Conservation (phyloP, 768 basidiomycete genomes). For the Tephrocybe sp. region DNA sequence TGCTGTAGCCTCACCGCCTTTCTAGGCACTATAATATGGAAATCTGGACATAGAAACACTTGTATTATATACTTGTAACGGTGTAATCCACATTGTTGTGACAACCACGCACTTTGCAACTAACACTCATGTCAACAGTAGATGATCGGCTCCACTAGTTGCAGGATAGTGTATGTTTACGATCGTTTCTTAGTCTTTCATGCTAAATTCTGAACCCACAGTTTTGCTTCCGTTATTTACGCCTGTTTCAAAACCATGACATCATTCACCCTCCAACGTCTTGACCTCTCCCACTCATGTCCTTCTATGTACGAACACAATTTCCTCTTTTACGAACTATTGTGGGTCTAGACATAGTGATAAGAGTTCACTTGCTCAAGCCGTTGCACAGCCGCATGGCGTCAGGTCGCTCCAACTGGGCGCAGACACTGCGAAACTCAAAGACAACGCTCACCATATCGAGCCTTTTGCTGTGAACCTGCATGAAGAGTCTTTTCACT, state of each 20-base stretch:
- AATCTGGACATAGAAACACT: too few relatives aligned
- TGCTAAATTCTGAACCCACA: too few relatives aligned
- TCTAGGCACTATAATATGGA: too few relatives aligned
- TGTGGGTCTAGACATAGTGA: not conserved
- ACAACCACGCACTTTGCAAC: too few relatives aligned
- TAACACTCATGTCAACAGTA: too few relatives aligned
- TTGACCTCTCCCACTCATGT: not conserved
- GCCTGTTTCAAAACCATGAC: not conserved
- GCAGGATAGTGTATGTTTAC: not conserved
- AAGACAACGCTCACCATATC: constrained; percentile 38
- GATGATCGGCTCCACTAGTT: too few relatives aligned
- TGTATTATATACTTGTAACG: too few relatives aligned
- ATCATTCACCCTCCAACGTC: not conserved
- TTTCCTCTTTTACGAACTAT: not conserved
- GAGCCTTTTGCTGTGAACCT: constrained; percentile 80
- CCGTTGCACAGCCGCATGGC: constrained; percentile 22
- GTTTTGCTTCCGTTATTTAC: constrained; percentile 1
- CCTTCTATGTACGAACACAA: not conserved
- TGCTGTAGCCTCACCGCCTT: too few relatives aligned
- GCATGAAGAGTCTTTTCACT: constrained; percentile 85
- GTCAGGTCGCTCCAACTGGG: constrained; percentile 69
- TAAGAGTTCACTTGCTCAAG: not conserved
- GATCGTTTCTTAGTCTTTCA: not conserved
- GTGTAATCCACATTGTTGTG: too few relatives aligned
- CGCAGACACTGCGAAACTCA: constrained; percentile 72